phyloP scores from a whole-genome alignment of 192 early-diverging fungal genomes.

The Coemansia sp. region DNA sequence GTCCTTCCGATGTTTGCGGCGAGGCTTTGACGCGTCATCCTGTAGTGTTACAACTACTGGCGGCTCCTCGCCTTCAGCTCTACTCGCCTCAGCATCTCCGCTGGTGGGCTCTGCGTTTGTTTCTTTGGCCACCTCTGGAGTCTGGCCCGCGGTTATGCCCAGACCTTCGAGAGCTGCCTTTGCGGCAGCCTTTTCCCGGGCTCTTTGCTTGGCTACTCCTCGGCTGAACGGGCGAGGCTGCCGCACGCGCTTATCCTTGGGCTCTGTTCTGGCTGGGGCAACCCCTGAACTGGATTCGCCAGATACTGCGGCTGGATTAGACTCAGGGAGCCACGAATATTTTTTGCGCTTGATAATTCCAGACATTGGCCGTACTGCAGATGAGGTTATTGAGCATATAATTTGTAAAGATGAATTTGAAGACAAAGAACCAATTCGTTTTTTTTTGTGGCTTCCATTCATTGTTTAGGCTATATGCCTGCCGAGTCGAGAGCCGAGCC shows the following conservation, averaged over 20 bases:
- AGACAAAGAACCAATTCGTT: background rate
- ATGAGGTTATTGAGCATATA: background rate
- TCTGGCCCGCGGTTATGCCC: background rate
- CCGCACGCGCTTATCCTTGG: conserved; percentile 23
- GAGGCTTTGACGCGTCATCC: background rate
- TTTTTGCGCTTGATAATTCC: conserved; percentile 49
- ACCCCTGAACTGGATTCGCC: conserved; percentile 21
- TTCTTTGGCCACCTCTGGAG: background rate
- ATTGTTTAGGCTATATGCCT: background rate
- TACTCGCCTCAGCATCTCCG: background rate
- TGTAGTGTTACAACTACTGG: background rate
- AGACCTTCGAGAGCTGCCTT: background rate
- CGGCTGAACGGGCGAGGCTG: conserved; percentile 8
- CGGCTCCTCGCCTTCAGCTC: background rate
- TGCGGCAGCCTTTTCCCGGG: conserved; percentile 11
- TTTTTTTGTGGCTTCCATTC: background rate
- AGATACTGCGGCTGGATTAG: conserved; percentile 50
- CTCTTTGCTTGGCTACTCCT: conserved; percentile 12
- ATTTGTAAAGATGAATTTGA: background rate
- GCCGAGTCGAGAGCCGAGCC: background rate
- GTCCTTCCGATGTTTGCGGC: conserved; percentile 43
- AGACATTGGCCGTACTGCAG: conserved; percentile 24
- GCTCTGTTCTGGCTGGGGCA: conserved; percentile 15
- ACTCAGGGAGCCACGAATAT: conserved; percentile 56
- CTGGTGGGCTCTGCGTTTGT: background rate